Evolutionary conservation across 345 rosid genomes (phyloP).

Genomic region (Anacardium occidentale): DNA sequence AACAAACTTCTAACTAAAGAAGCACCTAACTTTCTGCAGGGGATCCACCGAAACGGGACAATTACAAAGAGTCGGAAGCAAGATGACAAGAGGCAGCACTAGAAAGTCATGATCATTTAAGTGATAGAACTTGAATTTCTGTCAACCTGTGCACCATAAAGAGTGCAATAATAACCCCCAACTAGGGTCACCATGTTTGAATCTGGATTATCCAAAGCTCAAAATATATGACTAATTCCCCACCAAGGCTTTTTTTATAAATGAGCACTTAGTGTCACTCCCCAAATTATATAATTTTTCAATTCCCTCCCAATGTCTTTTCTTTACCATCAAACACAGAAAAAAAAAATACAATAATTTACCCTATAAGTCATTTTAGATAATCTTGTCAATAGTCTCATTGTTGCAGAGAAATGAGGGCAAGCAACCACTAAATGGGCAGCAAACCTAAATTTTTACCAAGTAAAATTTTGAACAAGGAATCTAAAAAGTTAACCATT

Average conservation of each 20-base stretch:
- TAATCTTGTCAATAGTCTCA: neutral
- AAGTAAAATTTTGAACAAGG: neutral
- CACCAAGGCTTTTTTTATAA: neutral
- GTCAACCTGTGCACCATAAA: conserved; percentile 26
- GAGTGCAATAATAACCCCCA: conserved; percentile 18
- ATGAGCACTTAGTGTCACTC: neutral
- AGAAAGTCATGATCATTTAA: conserved; percentile 16
- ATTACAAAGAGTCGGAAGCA: conserved; percentile 18
- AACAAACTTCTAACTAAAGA: conserved; percentile 11
- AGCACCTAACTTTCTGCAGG: conserved; percentile 13
- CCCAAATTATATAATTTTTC: neutral
- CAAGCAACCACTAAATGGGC: neutral
- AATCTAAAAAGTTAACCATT: neutral
- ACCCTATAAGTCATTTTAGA: neutral
- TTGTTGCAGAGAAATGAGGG: neutral
- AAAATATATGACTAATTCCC: neutral
- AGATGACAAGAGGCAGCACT: conserved; percentile 13
- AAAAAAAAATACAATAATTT: neutral
- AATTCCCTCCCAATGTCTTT: neutral
- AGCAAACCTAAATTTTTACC: neutral
- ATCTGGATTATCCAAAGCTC: neutral
- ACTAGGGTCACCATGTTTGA: conserved; percentile 14
- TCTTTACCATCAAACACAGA: neutral
- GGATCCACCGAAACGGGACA: conserved; percentile 20
- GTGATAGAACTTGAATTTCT: conserved; percentile 15